phyloP scores from a whole-genome alignment of 2,329 filamentous ascomycete genomes.

The Podosphaera aphanis region DNA sequence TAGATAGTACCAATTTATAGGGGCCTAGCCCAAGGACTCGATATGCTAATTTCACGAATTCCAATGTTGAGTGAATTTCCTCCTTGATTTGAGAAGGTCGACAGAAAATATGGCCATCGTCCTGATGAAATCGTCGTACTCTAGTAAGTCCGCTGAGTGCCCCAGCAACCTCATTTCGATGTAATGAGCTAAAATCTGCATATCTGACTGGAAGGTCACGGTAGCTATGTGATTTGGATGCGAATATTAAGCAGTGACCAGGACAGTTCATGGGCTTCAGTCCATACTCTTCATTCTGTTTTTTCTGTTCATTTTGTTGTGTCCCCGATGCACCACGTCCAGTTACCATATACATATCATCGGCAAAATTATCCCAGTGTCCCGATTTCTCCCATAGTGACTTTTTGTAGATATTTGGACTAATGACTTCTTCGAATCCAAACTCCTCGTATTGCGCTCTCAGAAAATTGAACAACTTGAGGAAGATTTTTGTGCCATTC shows the following conservation, averaged over 20 bases:
- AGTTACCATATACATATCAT: slow-evolving; percentile 75
- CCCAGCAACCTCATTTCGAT: slow-evolving; percentile 67
- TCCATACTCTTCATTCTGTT: slow-evolving; percentile 48
- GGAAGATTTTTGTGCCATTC: slow-evolving; percentile 61
- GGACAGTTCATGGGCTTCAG: slow-evolving; percentile 90
- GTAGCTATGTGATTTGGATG: slow-evolving; percentile 48
- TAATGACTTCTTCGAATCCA: slow-evolving; percentile 73
- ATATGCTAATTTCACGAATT: slow-evolving; percentile 54
- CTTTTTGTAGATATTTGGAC: slow-evolving; percentile 77
- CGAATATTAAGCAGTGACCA: slow-evolving; percentile 60
- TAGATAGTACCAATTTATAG: slow-evolving; percentile 58
- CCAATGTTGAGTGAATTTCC: slow-evolving; percentile 50
- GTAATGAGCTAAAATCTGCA: slow-evolving; percentile 71
- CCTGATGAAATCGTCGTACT: slow-evolving; percentile 70
- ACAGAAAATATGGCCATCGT: slow-evolving; percentile 82
- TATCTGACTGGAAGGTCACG: slow-evolving; percentile 63
- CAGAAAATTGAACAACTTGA: slow-evolving; percentile 59
- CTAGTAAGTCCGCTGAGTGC: slow-evolving; percentile 62
- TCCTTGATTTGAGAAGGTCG: slow-evolving; percentile 49
- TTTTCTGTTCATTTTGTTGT: slow-evolving; percentile 20
- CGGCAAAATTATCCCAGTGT: slow-evolving; percentile 71
- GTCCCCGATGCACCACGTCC: slow-evolving; percentile 18
- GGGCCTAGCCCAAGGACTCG: slow-evolving; percentile 43
- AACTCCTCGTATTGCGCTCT: slow-evolving; percentile 66
- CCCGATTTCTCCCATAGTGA: slow-evolving; percentile 68